Percentiles rank a stretch among this genome's conserved stretches.
phyloP scores from a whole-genome alignment of 2,329 filamentous ascomycete genomes.

The Scytalidium sp. region DNA sequence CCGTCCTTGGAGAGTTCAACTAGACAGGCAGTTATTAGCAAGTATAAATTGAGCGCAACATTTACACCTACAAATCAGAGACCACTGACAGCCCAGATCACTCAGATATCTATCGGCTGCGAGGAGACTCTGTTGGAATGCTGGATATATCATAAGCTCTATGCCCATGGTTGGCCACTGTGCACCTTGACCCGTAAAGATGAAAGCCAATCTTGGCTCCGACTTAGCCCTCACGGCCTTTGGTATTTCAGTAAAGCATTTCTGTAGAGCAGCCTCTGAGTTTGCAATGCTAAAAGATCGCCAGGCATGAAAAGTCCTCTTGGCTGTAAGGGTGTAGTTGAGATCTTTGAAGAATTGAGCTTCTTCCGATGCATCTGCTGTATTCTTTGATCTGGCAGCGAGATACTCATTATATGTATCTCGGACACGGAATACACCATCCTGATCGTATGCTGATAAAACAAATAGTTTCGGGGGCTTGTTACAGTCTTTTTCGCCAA shows the following conservation, averaged over 20 bases:
- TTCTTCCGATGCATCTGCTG: background rate
- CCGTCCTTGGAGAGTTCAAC: constrained; percentile 2
- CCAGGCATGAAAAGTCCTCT: background rate
- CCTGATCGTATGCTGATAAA: constrained; percentile 1
- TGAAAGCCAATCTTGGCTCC: constrained; percentile 1
- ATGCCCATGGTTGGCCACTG: constrained; percentile 8
- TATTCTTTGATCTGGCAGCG: background rate
- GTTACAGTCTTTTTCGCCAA: background rate
- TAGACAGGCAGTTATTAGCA: background rate
- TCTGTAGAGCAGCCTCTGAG: background rate
- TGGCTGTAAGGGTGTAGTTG: constrained; percentile 3
- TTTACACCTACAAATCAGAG: background rate
- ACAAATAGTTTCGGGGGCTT: background rate
- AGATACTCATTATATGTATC: constrained; percentile 1
- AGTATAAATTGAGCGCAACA: background rate
- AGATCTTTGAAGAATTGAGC: constrained; percentile 1
- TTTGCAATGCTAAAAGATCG: background rate
- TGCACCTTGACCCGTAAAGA: constrained; percentile 11
- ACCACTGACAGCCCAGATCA: constrained; percentile 1
- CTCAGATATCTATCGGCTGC: constrained; percentile 1
- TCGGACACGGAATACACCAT: background rate
- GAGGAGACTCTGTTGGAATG: background rate
- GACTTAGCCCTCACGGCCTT: background rate
- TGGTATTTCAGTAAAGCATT: background rate
- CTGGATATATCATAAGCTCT: constrained; percentile 3